Evolutionary conservation across 73 alveolate species (phyloP).

Genomic region (Paramecium primaurelia): DNA sequence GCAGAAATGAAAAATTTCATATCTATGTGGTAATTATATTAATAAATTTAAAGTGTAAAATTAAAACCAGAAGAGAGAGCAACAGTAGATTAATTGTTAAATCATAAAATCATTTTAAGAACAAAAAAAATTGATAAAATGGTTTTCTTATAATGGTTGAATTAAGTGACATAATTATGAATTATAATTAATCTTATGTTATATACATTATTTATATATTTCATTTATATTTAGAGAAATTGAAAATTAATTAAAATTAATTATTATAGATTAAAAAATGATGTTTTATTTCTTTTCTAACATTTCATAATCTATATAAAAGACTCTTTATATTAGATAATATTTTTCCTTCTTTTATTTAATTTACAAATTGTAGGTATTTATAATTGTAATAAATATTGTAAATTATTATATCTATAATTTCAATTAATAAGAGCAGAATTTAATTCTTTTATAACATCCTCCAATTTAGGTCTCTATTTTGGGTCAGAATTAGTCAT

Average conservation of each 20-base stretch:
- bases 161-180: constrained; percentile 11
- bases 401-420: background rate
- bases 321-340: no score
- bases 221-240: no score
- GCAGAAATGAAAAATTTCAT: constrained; percentile 81
- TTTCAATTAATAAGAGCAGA: background rate
- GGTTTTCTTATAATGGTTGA: constrained; percentile 42
- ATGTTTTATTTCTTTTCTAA: no score
- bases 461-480: background rate
- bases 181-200: background rate
- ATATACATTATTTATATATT: background rate
- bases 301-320: no score
- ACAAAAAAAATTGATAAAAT: constrained; percentile 34
- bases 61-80: constrained; percentile 88
- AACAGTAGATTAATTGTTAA: constrained; percentile 73
- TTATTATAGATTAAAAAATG: no score
- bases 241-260: no score
- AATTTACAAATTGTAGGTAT: no score
- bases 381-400: no score
- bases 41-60: constrained; percentile 54
- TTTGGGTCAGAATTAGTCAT: background rate
- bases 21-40: background rate
- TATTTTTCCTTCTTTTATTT: no score
- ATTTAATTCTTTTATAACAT: background rate
- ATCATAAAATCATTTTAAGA: constrained; percentile 65